Percentiles rank a stretch among this genome's conserved stretches.
Evolutionary conservation across 306 rosid species (phyloP).

Genomic region (Ormosia emarginata): DNA sequence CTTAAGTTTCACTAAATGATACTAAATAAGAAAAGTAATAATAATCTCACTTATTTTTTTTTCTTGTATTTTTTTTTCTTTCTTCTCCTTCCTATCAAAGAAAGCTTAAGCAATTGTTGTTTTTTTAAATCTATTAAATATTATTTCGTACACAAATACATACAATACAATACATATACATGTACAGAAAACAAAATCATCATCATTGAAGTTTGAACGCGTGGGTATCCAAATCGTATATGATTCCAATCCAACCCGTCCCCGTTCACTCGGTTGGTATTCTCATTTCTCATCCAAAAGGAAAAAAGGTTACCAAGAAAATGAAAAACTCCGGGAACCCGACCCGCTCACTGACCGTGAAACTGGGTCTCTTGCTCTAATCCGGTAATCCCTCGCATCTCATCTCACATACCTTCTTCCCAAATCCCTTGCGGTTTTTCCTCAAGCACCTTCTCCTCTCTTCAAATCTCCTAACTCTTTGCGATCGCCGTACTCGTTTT

Average conservation of each 20-base stretch:
- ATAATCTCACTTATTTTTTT: no score
- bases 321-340: background rate
- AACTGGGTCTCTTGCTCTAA: background rate
- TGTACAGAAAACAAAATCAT: no score
- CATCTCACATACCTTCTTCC: background rate
- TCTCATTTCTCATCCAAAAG: background rate
- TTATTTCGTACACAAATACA: no score
- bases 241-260: background rate
- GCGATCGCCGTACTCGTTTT: background rate
- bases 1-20: no score
- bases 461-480: background rate
- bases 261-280: background rate
- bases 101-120: no score
- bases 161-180: no score
- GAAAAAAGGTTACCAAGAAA: background rate
- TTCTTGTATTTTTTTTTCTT: no score
- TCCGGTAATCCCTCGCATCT: background rate
- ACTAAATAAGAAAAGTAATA: no score
- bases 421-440: background rate
- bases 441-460: background rate
- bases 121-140: no score
- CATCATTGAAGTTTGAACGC: background rate
- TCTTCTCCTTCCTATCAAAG: no score
- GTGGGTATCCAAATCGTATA: background rate
- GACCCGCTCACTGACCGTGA: conserved; percentile 15